A percentile compares a stretch with the other conserved stretches of the same genome.
phyloP scores from a whole-genome alignment of 345 rosid genomes.

The Salix udensis region DNA sequence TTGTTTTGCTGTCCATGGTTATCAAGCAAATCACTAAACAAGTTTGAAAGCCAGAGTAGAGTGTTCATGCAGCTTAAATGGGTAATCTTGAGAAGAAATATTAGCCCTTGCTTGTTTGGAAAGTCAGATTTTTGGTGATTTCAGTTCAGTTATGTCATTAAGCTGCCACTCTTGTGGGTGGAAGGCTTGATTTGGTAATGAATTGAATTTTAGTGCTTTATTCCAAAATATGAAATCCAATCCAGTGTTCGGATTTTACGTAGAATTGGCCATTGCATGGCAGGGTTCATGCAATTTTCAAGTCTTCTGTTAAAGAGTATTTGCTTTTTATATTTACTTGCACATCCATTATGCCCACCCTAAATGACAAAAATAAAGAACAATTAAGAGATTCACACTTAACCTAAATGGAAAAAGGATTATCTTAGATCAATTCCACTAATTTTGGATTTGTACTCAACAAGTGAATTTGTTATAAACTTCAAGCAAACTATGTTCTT shows the following conservation, averaged over 20 bases:
- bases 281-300: neutral
- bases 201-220: neutral
- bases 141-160: neutral
- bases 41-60: neutral
- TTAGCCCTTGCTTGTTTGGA: neutral
- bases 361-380: neutral
- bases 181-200: neutral
- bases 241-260: neutral
- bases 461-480: neutral
- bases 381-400: neutral
- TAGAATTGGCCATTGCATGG: neutral
- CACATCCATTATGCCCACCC: neutral
- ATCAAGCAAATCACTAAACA: neutral
- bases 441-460: neutral
- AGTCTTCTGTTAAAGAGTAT: neutral
- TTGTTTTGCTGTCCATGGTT: neutral
- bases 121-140: neutral
- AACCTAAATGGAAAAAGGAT: too few species aligned
- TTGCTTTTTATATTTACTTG: neutral
- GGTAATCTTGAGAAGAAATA: constrained; percentile 1
- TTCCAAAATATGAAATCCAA: neutral
- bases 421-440: neutral
- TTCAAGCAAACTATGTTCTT: neutral
- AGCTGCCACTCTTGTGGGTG: neutral
- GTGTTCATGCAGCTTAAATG: neutral